Base-by-base conservation (phyloP, 192 early-diverging fungal species). In the Coemansia sp. region DNA sequence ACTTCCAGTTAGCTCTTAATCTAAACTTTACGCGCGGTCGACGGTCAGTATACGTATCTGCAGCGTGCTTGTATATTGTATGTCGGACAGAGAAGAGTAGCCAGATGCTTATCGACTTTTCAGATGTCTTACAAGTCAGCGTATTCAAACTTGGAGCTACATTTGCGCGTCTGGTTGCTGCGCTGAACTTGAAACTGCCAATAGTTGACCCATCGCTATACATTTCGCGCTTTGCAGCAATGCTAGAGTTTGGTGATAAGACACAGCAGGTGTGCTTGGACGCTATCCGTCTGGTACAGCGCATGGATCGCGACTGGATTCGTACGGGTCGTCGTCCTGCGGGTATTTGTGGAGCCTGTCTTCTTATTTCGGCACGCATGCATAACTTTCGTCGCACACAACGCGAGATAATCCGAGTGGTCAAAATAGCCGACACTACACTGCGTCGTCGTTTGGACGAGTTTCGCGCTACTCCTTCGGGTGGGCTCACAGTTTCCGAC, bases 241-340 rank as follows among this genome's bases (percentile, higher is more conserved):
- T 84, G 70, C 74, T 95, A 10, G 95, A 97, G 58, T 96, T 98
- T 85, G 96, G 92, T 28, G 91, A 94, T 49, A 86, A 92, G 69
- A 91, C 86, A 28, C 83, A 86, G 47, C 74, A 83, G 28, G 94
- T 97, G 5, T 86, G 86, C 23, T 64, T 81, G 34, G 92, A 95
- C 62, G 94, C 95, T 2, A 74, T 88, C 7, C 88, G 91, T 0
- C 70, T 98, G 25, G 92, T 92, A 0, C 85, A 88, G 57, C 81
- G 96, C 30, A 94, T 98, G 94, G 89, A 93, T 58, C 85, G 95
- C 21, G 95, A 97, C 80, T 98, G 94, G 94, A 92, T 97, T 56
- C 77, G 86, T 57, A 88, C 85, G 0, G 96, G 96, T 41, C 85
- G 96, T 56, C 85, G 93, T 4, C 95, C 95, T 5, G 85, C 93